Percentiles rank a stretch among this genome's conserved stretches.
phyloP scores from a whole-genome alignment of 164 flowering plant species.

The Santalum album region DNA sequence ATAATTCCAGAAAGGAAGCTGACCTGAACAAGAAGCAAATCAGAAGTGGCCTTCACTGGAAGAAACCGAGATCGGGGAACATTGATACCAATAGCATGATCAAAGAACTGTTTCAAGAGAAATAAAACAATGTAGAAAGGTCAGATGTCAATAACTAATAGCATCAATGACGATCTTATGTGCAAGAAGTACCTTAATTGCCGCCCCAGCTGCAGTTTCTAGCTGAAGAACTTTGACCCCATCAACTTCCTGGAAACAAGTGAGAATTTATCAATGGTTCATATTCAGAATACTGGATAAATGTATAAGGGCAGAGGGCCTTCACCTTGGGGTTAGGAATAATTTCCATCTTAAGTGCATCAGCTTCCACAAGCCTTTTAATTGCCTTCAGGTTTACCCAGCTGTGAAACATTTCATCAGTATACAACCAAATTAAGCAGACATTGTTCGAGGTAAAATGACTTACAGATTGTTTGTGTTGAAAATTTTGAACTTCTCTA shows the following conservation, averaged over 20 bases:
- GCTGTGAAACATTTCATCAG: slow-evolving; percentile 32
- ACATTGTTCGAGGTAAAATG: slow-evolving; percentile 2
- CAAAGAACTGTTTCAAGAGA: slow-evolving; percentile 61
- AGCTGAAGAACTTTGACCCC: slow-evolving; percentile 93
- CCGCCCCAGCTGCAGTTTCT: slow-evolving; percentile 99
- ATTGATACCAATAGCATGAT: slow-evolving; percentile 85
- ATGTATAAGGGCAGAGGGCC: too few species aligned
- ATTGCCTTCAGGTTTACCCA: slow-evolving; percentile 96
- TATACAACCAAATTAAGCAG: slow-evolving; percentile 1
- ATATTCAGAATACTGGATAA: too few species aligned
- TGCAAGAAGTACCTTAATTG: slow-evolving; percentile 57
- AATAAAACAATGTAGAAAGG: slow-evolving; percentile 1
- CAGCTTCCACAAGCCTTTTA: slow-evolving; percentile 85
- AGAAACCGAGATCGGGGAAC: slow-evolving; percentile 97
- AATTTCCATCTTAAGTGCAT: slow-evolving; percentile 94
- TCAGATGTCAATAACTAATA: slow-evolving; percentile 4
- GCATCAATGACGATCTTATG: not conserved
- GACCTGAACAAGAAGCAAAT: slow-evolving; percentile 97
- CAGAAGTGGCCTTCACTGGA: slow-evolving; percentile 96
- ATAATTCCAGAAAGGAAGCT: not conserved
- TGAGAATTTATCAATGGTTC: too few species aligned
- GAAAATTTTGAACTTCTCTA: slow-evolving; percentile 94
- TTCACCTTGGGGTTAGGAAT: slow-evolving; percentile 99
- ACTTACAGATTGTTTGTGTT: slow-evolving; percentile 88
- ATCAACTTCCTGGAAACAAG: slow-evolving; percentile 64